Base-by-base conservation (phyloP, 768 basidiomycete genomes). In the Termitomyces sp. region DNA sequence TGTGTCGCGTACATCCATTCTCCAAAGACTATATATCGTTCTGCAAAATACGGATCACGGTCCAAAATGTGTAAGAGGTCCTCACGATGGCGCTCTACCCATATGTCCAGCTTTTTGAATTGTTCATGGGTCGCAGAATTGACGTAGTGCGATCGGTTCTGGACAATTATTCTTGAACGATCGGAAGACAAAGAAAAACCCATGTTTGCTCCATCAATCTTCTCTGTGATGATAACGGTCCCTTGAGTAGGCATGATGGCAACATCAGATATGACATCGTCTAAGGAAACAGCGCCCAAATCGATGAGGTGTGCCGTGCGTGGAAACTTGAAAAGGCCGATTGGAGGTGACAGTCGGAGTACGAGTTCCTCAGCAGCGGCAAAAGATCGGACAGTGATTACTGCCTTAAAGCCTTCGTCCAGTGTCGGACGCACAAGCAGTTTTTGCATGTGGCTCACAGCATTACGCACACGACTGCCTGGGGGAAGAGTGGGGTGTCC, bases 201-300 rank as follows among this genome's bases (percentile, higher is more conserved):
- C 79, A 85, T 80, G 64, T 86, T 85, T 38, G 84, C 82, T 3
- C 85, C 85, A 66, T 85, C 84, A 46, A 85, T 72, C 61, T 86
- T 85, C 61, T 86, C 85, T 3, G 82, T 83, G 63, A 85, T 75
- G 35, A 82, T 69, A 47, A 79, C 72, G 52, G 70, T 65, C 7
- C 69, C 70, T 31, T 56, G 48, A 32, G 48, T 27, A 27, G 57
- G 61, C 47, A 60, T 50, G 27, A 59, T 33, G 12, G 60, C 47
- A 13, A 66, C 46, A 36, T 73, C 66, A 6, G 64, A 52, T 2
- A 77, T 64, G n/a, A 82, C 63, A 57, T 86, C 84, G 65, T 85
- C 85, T 0, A 65, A 61, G 0, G 80, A 78, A 3, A 76, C 80
- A 0, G 80, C 82, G 3, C 85, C 85, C 5, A 84, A 70, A 58